These are phyloP conservation scores for Cyberlindnera meyerae DNA, from an alignment of 805 yeast species.

Conservation along the genomic window DNA sequence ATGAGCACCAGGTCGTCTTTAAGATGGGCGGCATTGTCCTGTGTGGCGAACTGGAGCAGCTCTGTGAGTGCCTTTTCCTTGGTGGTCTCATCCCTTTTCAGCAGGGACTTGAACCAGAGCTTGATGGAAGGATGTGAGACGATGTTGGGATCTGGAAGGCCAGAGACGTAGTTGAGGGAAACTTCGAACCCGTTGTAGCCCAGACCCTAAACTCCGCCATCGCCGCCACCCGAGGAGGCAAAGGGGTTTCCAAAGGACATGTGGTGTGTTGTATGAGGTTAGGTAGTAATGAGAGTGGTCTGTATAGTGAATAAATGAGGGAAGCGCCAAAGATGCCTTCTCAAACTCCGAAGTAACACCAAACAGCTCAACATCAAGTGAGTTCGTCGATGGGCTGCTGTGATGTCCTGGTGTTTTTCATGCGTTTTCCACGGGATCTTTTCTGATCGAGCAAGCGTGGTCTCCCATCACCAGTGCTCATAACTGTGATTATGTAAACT, in stretches of 20 bases:
- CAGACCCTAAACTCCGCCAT: slow-evolving; percentile 25
- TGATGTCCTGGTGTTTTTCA: no score
- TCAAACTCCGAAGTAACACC: no score
- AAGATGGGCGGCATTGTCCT: slow-evolving; percentile 20
- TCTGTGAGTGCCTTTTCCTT: slow-evolving; percentile 74
- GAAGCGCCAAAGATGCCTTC: no score
- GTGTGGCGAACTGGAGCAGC: slow-evolving; percentile 32
- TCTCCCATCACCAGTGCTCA: no score
- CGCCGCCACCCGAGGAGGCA: slow-evolving; percentile 8
- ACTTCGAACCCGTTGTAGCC: slow-evolving; percentile 46
- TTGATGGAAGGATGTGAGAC: slow-evolving; percentile 45
- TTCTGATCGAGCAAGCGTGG: no score
- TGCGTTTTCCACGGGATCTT: no score
- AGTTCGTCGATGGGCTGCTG: no score
- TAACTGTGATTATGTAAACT: no score
- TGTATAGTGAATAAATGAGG: no score
- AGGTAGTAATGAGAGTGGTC: no score
- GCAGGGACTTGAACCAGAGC: slow-evolving; percentile 66
- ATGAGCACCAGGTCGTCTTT: slow-evolving; percentile 52
- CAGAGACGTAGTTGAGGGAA: slow-evolving; percentile 70
- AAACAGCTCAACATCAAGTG: no score
- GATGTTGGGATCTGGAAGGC: slow-evolving; percentile 64
- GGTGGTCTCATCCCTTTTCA: slow-evolving; percentile 80
- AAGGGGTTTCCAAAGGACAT: slow-evolving; percentile 27
- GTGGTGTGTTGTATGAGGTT: neutral